Percentiles rank a stretch among this genome's conserved stretches.
Conservation (phyloP, 148 eudicot genomes). For the Fagopyrum tataricum region DNA sequence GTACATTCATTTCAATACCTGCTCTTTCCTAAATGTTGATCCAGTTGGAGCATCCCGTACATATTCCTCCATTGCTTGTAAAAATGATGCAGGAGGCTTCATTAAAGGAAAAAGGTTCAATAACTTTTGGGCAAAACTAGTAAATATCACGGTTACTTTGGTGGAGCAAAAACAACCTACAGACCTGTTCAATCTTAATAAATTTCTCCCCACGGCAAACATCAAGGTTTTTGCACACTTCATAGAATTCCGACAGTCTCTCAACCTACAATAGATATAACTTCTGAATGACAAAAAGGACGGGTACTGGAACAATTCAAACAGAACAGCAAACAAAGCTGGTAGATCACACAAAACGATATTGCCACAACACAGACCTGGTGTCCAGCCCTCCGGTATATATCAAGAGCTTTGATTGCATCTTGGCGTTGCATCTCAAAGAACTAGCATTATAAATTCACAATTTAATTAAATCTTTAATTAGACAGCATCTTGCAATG, state of each 20-base stretch:
- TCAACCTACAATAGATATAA: slow-evolving; percentile 52
- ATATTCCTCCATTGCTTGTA: slow-evolving; percentile 98
- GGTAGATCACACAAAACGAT: neutral
- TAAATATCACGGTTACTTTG: neutral
- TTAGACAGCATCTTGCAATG: neutral
- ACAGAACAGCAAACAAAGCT: neutral
- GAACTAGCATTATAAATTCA: slow-evolving; percentile 39
- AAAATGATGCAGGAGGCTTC: slow-evolving; percentile 94
- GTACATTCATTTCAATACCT: slow-evolving; percentile 30
- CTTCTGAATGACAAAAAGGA: neutral
- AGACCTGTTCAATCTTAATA: slow-evolving; percentile 88
- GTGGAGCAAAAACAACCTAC: neutral
- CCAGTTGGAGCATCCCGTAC: slow-evolving; percentile 86
- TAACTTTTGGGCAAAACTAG: neutral
- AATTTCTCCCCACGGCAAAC: slow-evolving; percentile 78
- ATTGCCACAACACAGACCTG: slow-evolving; percentile 50
- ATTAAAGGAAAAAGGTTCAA: slow-evolving; percentile 15
- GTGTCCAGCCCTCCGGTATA: slow-evolving; percentile 79
- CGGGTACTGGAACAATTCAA: neutral
- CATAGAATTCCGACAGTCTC: slow-evolving; percentile 90
- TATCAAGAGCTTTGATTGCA: slow-evolving; percentile 79
- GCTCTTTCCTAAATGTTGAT: slow-evolving; percentile 67
- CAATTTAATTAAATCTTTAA: neutral
- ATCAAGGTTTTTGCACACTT: slow-evolving; percentile 83
- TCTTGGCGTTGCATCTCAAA: slow-evolving; percentile 91